Percentiles rank a stretch among this genome's conserved stretches.
These are phyloP conservation scores for Anthracocystis panici-leucophaei DNA, from an alignment of 1,284 basidiomycete genomes.

Conservation along the genomic window DNA sequence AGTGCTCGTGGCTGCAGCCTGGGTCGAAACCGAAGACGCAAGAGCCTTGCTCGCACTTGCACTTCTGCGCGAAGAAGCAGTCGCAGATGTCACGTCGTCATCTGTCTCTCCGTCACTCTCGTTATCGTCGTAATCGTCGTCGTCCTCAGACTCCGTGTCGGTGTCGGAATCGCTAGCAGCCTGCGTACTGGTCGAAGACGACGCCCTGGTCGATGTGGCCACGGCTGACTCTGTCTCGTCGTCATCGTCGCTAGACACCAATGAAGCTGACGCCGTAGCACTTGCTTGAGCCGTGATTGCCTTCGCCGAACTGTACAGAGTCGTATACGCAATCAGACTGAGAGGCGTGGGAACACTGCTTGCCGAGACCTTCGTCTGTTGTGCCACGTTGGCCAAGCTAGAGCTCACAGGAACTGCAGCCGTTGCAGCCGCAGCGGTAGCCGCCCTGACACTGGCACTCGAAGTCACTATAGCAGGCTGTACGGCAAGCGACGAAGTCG, in stretches of 20 bases:
- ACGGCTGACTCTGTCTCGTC: conserved; percentile 1
- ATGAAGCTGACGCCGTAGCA: neutral
- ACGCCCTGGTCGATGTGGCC: neutral
- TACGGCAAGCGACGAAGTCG: neutral
- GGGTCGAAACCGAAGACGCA: neutral
- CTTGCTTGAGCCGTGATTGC: neutral
- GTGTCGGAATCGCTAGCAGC: neutral
- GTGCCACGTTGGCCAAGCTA: neutral
- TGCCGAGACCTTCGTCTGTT: neutral
- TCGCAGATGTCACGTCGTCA: neutral
- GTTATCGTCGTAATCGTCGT: neutral
- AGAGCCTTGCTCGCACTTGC: neutral
- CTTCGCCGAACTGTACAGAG: neutral
- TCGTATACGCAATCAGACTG: conserved; percentile 7
- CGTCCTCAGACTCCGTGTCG: conserved; percentile 1
- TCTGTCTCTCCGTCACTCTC: neutral
- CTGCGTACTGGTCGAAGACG: conserved; percentile 6
- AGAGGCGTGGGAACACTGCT: neutral
- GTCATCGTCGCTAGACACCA: neutral
- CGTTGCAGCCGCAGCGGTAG: neutral
- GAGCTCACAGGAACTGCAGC: neutral
- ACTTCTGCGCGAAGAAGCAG: neutral
- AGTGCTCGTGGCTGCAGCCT: conserved; percentile 7
- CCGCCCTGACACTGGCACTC: neutral
- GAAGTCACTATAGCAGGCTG: neutral